Conservation (phyloP, 208 protist genomes). For the Acanthamoeba rhysodes region DNA sequence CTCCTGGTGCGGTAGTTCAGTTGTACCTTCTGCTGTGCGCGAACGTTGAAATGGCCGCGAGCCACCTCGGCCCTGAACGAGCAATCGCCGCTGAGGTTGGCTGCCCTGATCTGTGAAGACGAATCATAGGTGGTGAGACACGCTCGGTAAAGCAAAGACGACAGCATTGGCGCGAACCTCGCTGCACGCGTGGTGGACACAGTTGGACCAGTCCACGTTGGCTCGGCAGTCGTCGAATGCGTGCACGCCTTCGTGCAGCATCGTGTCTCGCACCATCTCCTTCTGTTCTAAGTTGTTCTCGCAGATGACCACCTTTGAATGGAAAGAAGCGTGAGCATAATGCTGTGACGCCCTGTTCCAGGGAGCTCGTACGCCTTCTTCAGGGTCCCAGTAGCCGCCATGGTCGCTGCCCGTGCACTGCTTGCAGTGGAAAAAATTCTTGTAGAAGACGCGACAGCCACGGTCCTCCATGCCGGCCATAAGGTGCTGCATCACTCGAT, state of each 20-base stretch:
- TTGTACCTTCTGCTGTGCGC: conserved; percentile 26
- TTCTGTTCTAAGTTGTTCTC: conserved; percentile 65
- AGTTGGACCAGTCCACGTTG: conserved; percentile 82
- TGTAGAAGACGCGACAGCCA: conserved; percentile 46
- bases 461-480: conserved; percentile 53
- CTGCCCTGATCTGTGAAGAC: conserved; percentile 74
- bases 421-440: conserved; percentile 66
- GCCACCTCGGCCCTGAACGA: conserved; percentile 64
- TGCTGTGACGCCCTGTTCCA: neutral
- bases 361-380: conserved; percentile 41
- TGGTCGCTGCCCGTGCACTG: conserved; percentile 32
- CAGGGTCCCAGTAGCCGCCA: conserved; percentile 61
- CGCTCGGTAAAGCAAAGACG: too few species aligned
- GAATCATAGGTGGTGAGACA: neutral
- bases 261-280: conserved; percentile 61
- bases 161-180: conserved; percentile 38
- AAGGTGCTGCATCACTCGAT: conserved; percentile 56
- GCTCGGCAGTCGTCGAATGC: conserved; percentile 83
- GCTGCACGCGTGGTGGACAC: conserved; percentile 83
- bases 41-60: conserved; percentile 35
- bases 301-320: conserved; percentile 37
- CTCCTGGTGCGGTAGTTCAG: neutral
- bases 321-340: too few species aligned
- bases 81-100: conserved; percentile 83
- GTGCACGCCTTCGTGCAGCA: conserved; percentile 82